Evolutionary conservation across 2,329 filamentous ascomycete genomes (phyloP).

Genomic region (Dothidotthia symphoricarpi): DNA sequence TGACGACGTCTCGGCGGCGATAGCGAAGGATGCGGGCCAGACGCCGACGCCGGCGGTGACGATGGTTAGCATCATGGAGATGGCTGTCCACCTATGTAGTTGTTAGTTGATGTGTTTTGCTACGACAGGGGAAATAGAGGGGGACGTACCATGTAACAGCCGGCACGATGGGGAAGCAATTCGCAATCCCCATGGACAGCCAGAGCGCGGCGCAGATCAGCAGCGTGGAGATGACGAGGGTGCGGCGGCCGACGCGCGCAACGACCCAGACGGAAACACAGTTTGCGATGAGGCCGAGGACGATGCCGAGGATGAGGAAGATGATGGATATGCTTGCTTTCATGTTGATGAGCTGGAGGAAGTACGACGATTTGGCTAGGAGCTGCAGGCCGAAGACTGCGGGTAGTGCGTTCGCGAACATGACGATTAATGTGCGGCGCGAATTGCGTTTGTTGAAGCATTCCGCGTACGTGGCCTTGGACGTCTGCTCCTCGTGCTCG

Average conservation of each 20-base stretch:
- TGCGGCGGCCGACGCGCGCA: slow-evolving; percentile 43
- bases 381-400: slow-evolving; percentile 38
- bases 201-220: slow-evolving; percentile 41
- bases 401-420: slow-evolving; percentile 35
- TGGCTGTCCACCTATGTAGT: slow-evolving; percentile 42
- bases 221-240: slow-evolving; percentile 42
- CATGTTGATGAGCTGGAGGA: slow-evolving; percentile 36
- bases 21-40: slow-evolving; percentile 48
- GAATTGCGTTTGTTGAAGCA: slow-evolving; percentile 40
- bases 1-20: slow-evolving; percentile 47
- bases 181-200: slow-evolving; percentile 50
- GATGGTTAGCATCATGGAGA: slow-evolving; percentile 46
- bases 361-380: slow-evolving; percentile 39
- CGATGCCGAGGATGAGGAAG: slow-evolving; percentile 49
- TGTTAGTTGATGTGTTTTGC: background rate
- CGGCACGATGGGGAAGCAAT: slow-evolving; percentile 42
- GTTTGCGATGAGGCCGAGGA: slow-evolving; percentile 49
- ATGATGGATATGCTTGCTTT: slow-evolving; percentile 38
- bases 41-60: slow-evolving; percentile 44
- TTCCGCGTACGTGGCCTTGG: slow-evolving; percentile 28
- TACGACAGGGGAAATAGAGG: background rate
- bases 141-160: slow-evolving; percentile 43
- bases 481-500: slow-evolving; percentile 25
- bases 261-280: slow-evolving; percentile 48
- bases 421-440: slow-evolving; percentile 41